Conservation (phyloP, 2,329 filamentous ascomycete genomes). For the Ophiosphaerella herpotricha region DNA sequence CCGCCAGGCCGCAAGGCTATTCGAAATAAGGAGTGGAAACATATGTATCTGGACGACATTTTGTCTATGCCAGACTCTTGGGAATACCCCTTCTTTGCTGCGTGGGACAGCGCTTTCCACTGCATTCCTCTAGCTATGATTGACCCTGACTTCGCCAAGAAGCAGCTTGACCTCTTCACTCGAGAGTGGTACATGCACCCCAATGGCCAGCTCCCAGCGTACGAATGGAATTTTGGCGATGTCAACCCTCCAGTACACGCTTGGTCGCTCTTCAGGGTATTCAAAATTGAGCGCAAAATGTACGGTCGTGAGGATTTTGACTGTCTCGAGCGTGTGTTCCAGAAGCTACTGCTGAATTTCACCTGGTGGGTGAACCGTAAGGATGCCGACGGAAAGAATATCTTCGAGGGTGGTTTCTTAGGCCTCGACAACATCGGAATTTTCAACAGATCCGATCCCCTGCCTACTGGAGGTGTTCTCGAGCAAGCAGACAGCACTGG, state of each 20-base stretch:
- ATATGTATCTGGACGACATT: conserved; percentile 93
- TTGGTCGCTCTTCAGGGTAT: conserved; percentile 92
- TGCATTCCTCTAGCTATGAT: conserved; percentile 97
- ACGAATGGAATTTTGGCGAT: conserved; percentile 97
- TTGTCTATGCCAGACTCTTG: conserved; percentile 97
- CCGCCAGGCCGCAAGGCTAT: conserved; percentile 78
- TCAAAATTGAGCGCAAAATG: conserved; percentile 98
- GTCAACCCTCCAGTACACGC: conserved; percentile 97
- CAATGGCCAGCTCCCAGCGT: conserved; percentile 91
- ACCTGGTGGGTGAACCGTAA: conserved; percentile 99
- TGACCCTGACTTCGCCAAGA: conserved; percentile 96
- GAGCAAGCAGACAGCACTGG: conserved; percentile 97
- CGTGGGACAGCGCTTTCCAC: conserved; percentile 97
- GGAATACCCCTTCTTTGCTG: conserved; percentile 98
- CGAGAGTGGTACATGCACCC: conserved; percentile 99
- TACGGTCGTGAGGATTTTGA: conserved; percentile 94
- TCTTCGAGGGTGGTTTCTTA: conserved; percentile 95
- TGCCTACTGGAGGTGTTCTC: conserved; percentile 89
- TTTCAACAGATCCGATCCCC: conserved; percentile 93
- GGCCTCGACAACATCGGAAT: conserved; percentile 96
- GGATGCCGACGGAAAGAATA: conserved; percentile 91
- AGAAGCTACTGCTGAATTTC: conserved; percentile 93
- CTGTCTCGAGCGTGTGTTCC: conserved; percentile 94
- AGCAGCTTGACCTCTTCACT: conserved; percentile 93
- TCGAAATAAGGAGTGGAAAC: conserved; percentile 89